Base-by-base conservation (phyloP, 768 basidiomycete genomes). In the Boletus pseudo-olivaceus region DNA sequence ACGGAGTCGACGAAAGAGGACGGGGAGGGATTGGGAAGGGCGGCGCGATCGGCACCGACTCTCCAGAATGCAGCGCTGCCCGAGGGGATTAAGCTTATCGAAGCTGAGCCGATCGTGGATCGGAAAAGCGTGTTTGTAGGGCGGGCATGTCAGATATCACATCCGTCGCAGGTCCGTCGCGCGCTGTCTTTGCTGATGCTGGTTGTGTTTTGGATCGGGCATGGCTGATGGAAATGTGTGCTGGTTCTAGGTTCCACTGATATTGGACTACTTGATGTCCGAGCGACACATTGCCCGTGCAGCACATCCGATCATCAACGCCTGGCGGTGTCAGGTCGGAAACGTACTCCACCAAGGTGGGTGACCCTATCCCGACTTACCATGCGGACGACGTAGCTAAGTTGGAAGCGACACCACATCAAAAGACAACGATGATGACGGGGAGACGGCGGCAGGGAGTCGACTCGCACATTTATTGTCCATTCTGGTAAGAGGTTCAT, bases 391-490 rank as follows among this genome's bases (percentile, higher is more conserved):
- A 17, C 8, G n/a, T 38, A 30, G 15, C 49, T 55, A 20, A 66
- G 50, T 46, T 3, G 15, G 20, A 29, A 37, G 38, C 33, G 43
- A 38, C 4, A 26, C 10, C 11, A 14, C 10, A 29, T 59, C 29
- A 39, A 40, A 59, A 93, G 95, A 98, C 64, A 95, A 97, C 54
- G 92, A 95, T 53, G 95, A 98, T 55, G 90, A 98, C 54, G 92
- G 94, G 2, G 96, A 99, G 73, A 85, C 88, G 0, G 93, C 92
- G 1, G 96, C 96, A 19, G 96, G 96, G 5, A 85, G 88, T 40
- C 81, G 96, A 17, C 73, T 98, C 20, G 92, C 92, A 1, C 95
- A 98, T 69, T 78, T 99, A 2, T 73, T 99, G 5, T 92, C 94
- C 58, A 93, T 96, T 43, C 68, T 97, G 44, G 91, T 91, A 55